phyloP scores from a whole-genome alignment of 2,329 filamentous ascomycete genomes.

The Triangularia setosa region DNA sequence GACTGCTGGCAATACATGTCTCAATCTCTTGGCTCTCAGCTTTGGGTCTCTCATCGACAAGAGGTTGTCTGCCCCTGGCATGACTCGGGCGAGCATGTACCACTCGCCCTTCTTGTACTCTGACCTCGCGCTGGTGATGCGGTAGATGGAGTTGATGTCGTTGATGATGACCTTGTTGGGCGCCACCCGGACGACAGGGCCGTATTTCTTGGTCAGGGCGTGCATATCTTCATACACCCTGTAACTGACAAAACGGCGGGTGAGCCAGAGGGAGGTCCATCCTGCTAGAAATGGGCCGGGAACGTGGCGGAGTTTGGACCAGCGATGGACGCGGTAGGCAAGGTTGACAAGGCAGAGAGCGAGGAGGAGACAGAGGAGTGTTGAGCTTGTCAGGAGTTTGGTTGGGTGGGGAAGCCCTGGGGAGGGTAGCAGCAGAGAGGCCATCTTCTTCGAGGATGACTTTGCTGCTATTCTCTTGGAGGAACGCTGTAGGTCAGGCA shows the following conservation, averaged over 20 bases:
- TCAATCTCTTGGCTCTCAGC: conserved; percentile 12
- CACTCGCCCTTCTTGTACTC: conserved; percentile 19
- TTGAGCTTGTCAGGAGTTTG: not conserved
- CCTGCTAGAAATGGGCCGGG: conserved; percentile 16
- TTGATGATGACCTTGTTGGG: conserved; percentile 19
- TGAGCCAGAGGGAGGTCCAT: conserved; percentile 19
- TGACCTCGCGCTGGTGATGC: conserved; percentile 14
- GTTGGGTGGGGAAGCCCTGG: not conserved
- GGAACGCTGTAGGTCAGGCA: not conserved
- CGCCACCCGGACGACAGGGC: conserved; percentile 18
- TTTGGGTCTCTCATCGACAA: conserved; percentile 15
- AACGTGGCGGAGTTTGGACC: conserved; percentile 17
- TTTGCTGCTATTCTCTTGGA: not conserved
- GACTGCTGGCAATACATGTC: conserved; percentile 17
- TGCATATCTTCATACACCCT: conserved; percentile 7
- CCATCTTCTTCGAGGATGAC: not conserved
- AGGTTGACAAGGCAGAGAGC: not conserved
- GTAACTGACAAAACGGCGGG: conserved; percentile 1
- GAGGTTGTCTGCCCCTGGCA: conserved; percentile 9
- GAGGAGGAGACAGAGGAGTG: not conserved
- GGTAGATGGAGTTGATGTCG: conserved; percentile 15
- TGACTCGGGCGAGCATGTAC: conserved; percentile 16
- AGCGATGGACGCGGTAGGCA: conserved; percentile 9
- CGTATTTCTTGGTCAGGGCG: conserved; percentile 10
- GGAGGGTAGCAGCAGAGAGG: not conserved